Percentiles rank a stretch among this genome's conserved stretches.
Conservation (phyloP, 1,139 yeast genomes). For the Yamadazyma sp. region DNA sequence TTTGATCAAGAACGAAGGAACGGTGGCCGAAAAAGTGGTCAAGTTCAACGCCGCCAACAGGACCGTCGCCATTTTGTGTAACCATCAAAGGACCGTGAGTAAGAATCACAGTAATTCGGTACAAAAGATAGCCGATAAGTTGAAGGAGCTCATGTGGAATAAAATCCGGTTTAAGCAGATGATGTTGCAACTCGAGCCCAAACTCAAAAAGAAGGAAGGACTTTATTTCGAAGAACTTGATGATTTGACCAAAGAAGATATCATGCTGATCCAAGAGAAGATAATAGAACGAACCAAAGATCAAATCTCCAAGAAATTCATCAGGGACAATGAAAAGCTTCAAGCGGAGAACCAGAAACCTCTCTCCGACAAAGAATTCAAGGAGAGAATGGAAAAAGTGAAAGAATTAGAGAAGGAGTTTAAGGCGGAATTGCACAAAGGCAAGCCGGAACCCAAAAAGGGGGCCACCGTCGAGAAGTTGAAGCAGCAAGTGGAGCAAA, state of each 20-base stretch:
- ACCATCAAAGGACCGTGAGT: conserved; percentile 92
- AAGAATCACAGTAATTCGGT: conserved; percentile 81
- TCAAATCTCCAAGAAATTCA: conserved; percentile 61
- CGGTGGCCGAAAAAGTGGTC: conserved; percentile 83
- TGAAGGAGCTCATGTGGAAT: conserved; percentile 83
- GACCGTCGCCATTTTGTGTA: conserved; percentile 93
- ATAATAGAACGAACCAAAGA: conserved; percentile 63
- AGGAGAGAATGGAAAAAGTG: conserved; percentile 58
- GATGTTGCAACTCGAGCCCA: conserved; percentile 65
- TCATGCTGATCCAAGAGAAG: conserved; percentile 53
- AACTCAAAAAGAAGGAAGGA: conserved; percentile 50
- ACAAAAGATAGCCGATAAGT: conserved; percentile 72
- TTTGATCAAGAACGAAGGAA: conserved; percentile 77
- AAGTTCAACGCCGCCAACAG: conserved; percentile 93
- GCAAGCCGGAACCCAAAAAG: conserved; percentile 57
- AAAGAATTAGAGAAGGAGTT: conserved; percentile 57
- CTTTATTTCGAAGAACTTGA: conserved; percentile 68
- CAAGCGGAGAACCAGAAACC: conserved; percentile 55
- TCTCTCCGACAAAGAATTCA: conserved; percentile 52
- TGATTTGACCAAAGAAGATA: conserved; percentile 69
- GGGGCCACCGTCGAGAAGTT: conserved; percentile 68
- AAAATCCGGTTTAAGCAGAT: conserved; percentile 71
- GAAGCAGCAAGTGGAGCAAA: conserved; percentile 66
- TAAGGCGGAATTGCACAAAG: conserved; percentile 59
- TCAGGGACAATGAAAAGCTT: conserved; percentile 75